Evolutionary conservation across 495 filamentous ascomycete genomes (phyloP).

Genomic region (Glonium stellatum): DNA sequence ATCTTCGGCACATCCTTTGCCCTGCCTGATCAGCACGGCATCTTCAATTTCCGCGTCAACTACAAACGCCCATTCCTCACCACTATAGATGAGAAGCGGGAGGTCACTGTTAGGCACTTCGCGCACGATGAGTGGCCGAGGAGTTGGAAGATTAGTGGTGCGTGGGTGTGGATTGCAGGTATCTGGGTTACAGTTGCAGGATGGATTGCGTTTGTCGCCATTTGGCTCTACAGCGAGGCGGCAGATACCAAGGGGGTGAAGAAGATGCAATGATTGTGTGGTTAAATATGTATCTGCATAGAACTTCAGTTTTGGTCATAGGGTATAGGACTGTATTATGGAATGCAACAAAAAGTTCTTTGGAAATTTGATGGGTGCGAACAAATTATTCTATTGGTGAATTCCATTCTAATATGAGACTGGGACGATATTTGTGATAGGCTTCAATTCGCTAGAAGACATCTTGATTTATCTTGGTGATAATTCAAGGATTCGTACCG

Average conservation of each 20-base stretch:
- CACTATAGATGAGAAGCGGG: slow-evolving; percentile 87
- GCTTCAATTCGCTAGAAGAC: no score
- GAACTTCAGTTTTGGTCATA: not conserved
- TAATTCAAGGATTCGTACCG: no score
- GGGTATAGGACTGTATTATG: not conserved
- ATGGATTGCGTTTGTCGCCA: slow-evolving; percentile 73
- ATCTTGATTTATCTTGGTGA: no score
- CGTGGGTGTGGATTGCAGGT: slow-evolving; percentile 93
- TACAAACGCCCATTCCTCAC: slow-evolving; percentile 91
- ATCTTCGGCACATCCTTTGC: slow-evolving; percentile 70
- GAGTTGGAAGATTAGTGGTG: slow-evolving; percentile 80
- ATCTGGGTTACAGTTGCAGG: slow-evolving; percentile 75
- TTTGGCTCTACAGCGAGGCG: slow-evolving; percentile 88
- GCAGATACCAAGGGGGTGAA: slow-evolving; percentile 43
- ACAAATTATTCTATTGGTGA: no score
- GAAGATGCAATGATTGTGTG: slow-evolving; percentile 57
- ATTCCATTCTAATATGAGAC: no score
- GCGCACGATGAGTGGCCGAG: slow-evolving; percentile 95
- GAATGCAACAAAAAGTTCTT: not conserved
- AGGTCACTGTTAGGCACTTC: slow-evolving; percentile 89
- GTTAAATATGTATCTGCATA: not conserved
- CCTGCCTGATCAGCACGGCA: slow-evolving; percentile 91
- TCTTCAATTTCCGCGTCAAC: slow-evolving; percentile 94
- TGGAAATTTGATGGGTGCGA: no score
- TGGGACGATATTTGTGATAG: no score